Evolutionary conservation across 1,284 basidiomycete genomes (phyloP).

Genomic region (Neonothopanus nambi): DNA sequence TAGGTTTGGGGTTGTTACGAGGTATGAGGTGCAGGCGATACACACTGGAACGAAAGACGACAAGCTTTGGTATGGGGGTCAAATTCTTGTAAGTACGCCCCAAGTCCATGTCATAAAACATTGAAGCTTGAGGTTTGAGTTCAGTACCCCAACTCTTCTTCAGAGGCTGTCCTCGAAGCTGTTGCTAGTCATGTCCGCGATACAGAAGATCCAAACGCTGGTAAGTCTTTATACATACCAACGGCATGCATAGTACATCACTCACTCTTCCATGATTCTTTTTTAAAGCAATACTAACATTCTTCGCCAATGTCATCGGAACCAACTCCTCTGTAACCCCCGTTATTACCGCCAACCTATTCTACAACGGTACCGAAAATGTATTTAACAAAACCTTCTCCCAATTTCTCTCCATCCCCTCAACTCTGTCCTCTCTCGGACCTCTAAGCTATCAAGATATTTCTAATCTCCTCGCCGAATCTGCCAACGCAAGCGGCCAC

Average conservation of each 20-base stretch:
- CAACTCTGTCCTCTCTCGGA: constrained; percentile 24
- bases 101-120: no score
- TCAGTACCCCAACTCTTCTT: constrained; percentile 30
- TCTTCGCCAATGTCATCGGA: constrained; percentile 20
- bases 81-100: constrained; percentile 35
- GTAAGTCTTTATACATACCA: constrained; percentile 22
- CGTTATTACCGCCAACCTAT: constrained; percentile 23
- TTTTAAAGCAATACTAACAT: constrained; percentile 27
- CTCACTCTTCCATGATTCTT: not conserved
- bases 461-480: constrained; percentile 30
- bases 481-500: constrained; percentile 25
- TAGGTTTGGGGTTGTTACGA: constrained; percentile 42
- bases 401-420: constrained; percentile 38
- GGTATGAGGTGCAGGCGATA: constrained; percentile 36
- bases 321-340: constrained; percentile 7
- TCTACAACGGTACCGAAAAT: constrained; percentile 36
- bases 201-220: constrained; percentile 37
- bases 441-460: constrained; percentile 36
- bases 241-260: no score
- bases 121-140: no score
- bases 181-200: constrained; percentile 36
- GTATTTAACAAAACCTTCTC: constrained; percentile 32
- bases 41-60: constrained; percentile 35
- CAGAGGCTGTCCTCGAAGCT: constrained; percentile 36
- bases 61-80: constrained; percentile 38